Evolutionary conservation across 495 filamentous ascomycete species (phyloP), one percentile per base, ranked within the genome.

Genomic region (Hyaloscypha hepaticicola): DNA sequence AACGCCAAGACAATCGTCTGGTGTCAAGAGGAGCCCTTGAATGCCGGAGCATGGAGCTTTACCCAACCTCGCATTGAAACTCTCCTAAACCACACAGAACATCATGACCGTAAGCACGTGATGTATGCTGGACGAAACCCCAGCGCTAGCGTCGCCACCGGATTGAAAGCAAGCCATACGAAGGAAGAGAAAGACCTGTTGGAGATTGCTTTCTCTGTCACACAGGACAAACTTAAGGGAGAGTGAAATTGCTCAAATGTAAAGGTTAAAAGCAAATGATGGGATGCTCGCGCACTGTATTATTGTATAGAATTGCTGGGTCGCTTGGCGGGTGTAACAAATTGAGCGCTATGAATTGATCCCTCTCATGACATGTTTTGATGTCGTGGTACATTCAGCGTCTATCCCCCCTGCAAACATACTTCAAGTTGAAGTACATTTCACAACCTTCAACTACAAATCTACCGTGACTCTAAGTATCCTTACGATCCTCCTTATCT

Each of bases 1-100:
- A 98, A 98, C 75, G 92, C 95, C 73, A 89, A 96, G 82, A 90
- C 92, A 66, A 94, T 99, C 65, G 91, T 98, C 63, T 99, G 92
- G 92, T 85, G 82, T 64, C 95, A 99, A 80, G 95, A 99, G 78
- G 95, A 99, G 80, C 95, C 95, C 34, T 85, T 99, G 60, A 99
- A 99, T 73, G 95, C 95, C 19, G 95, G 95, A 73, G 89, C 88
- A 45, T 99, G 95, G 95, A 90, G 85, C 74, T 98, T 91, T 83
- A 89, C 87, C 33, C 95, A 99, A 80, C 95, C 95, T 22, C 88
- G 96, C 72, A 90, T 99, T 66, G 96, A 99, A 85, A 98, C 93
- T 25, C 78, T 98, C 72, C 82, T 99, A 58, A 97, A 97, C 81
- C 73, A 91, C 63, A 97, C 95, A 3, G 74, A 94, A 77, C 81